Evolutionary conservation across 805 yeast species (phyloP).

Genomic region (Kuraishia capsulata): DNA sequence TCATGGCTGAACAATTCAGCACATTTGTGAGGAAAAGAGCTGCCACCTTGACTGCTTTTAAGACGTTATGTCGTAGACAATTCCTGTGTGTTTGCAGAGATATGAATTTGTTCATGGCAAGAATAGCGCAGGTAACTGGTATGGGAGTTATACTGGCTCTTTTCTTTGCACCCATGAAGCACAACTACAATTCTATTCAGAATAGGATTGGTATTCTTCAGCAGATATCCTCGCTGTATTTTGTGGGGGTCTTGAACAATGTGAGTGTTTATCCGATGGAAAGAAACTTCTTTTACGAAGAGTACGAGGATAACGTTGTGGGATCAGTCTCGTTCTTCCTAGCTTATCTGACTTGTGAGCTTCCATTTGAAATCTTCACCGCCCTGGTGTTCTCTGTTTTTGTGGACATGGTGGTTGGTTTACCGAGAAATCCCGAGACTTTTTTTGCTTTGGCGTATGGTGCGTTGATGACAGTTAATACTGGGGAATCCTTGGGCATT

Average conservation of each 20-base stretch:
- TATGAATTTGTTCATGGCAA: conserved; percentile 51
- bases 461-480: conserved; percentile 44
- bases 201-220: conserved; percentile 72
- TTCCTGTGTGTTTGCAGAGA: conserved; percentile 35
- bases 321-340: conserved; percentile 54
- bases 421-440: conserved; percentile 58
- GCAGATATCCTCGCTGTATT: conserved; percentile 63
- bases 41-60: conserved; percentile 21
- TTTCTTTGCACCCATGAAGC: conserved; percentile 53
- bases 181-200: conserved; percentile 40
- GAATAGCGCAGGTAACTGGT: conserved; percentile 56
- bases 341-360: conserved; percentile 49
- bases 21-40: conserved; percentile 22
- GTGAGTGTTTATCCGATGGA: conserved; percentile 69
- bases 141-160: conserved; percentile 58
- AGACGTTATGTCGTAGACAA: conserved; percentile 26
- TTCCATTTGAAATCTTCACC: conserved; percentile 60
- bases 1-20: conserved; percentile 14
- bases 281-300: conserved; percentile 69
- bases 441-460: conserved; percentile 57
- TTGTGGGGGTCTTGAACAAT: conserved; percentile 73
- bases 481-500: conserved; percentile 84
- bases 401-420: conserved; percentile 61
- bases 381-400: conserved; percentile 51
- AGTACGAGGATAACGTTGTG: conserved; percentile 64